Percentiles rank a stretch among this genome's conserved stretches.
Conservation (phyloP, 257 asterid genomes). For the Linaria vulgaris region DNA sequence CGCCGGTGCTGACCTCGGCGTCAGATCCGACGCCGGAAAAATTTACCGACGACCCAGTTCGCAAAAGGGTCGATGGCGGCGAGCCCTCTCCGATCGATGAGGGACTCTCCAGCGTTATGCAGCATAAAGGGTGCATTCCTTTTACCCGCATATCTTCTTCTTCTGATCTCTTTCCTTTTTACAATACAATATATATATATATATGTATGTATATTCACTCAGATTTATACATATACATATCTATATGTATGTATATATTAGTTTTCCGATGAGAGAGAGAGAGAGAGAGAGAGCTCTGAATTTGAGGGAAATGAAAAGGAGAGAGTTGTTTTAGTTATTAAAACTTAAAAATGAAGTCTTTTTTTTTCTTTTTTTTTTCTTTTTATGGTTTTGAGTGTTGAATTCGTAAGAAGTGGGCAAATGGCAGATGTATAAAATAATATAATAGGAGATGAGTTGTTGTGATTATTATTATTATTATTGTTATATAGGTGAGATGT, state of each 20-base stretch:
- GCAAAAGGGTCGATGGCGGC: constrained; percentile 63
- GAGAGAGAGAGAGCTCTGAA: constrained; percentile 35
- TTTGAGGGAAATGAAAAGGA: constrained; percentile 34
- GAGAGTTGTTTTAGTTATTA: too few species aligned
- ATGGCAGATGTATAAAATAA: constrained; percentile 23
- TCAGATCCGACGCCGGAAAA: constrained; percentile 62
- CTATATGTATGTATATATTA: too few species aligned
- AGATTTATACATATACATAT: too few species aligned
- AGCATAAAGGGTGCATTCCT: constrained; percentile 94
- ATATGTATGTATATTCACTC: too few species aligned
- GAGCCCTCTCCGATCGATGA: constrained; percentile 61
- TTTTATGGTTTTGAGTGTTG: constrained; percentile 29
- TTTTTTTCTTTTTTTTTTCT: too few species aligned
- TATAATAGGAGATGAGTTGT: not conserved
- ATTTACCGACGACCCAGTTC: constrained; percentile 73
- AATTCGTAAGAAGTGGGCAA: constrained; percentile 23
- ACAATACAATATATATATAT: not conserved
- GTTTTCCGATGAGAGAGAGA: not conserved
- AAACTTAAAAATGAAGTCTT: constrained; percentile 22
- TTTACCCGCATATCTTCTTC: constrained; percentile 63
- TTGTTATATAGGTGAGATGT: constrained; percentile 14
- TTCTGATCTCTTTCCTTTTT: not conserved
- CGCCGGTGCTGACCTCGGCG: constrained; percentile 54
- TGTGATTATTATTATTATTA: constrained; percentile 26
- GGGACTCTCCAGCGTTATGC: constrained; percentile 74